phyloP scores from a whole-genome alignment of 2,329 filamentous ascomycete genomes.

The Talaromyces verruculosus region DNA sequence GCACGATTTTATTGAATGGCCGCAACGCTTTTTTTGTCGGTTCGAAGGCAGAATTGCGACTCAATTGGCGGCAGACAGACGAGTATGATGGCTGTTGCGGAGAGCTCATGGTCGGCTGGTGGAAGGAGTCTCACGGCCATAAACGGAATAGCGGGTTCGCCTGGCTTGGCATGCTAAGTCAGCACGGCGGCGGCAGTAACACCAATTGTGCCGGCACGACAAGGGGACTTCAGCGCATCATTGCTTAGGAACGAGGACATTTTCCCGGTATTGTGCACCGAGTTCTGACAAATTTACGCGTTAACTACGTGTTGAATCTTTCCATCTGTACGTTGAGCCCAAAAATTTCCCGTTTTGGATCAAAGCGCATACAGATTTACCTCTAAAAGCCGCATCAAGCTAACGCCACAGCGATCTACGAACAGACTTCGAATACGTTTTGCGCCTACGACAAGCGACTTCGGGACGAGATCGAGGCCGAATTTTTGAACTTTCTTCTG shows the following conservation, averaged over 20 bases:
- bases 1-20: not conserved
- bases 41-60: not conserved
- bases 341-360: not conserved
- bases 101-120: constrained; percentile 8
- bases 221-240: constrained; percentile 19
- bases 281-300: constrained; percentile 18
- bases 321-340: not conserved
- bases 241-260: constrained; percentile 8
- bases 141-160: constrained; percentile 17
- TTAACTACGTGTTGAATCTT: constrained; percentile 19
- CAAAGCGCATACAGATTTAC: constrained; percentile 11
- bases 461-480: not conserved
- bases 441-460: not conserved
- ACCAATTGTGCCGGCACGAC: constrained; percentile 16
- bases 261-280: constrained; percentile 10
- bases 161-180: constrained; percentile 20
- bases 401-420: constrained; percentile 18
- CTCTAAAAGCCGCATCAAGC: constrained; percentile 14
- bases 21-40: not conserved
- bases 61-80: constrained; percentile 1
- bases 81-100: not conserved
- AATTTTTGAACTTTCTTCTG: not conserved
- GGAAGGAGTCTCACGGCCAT: constrained; percentile 7
- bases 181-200: constrained; percentile 14
- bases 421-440: constrained; percentile 14